phyloP scores from a whole-genome alignment of 495 filamentous ascomycete species.

The Thermochaetoides thermophila region DNA sequence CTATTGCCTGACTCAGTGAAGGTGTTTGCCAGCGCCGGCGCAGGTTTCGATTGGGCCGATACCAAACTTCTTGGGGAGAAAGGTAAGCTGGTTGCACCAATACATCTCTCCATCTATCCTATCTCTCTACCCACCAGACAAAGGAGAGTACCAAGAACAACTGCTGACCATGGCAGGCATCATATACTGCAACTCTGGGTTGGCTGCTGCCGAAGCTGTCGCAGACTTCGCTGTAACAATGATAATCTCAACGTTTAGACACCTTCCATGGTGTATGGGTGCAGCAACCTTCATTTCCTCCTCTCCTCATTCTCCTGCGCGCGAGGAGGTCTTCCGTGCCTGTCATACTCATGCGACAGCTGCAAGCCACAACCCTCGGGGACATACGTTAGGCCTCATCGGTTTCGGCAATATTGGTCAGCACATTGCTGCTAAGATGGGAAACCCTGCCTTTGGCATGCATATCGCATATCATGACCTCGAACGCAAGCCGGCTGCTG shows the following conservation, averaged over 20 bases:
- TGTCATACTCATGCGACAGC: conserved; percentile 44
- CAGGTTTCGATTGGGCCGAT: conserved; percentile 69
- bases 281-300: conserved; percentile 30
- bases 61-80: conserved; percentile 48
- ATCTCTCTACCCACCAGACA: neutral
- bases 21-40: conserved; percentile 58
- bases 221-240: conserved; percentile 49
- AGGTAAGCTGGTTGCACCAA: too few relatives aligned
- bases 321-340: conserved; percentile 26
- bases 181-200: conserved; percentile 56
- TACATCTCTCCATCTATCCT: neutral
- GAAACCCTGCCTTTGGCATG: conserved; percentile 45
- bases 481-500: conserved; percentile 33
- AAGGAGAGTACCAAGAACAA: neutral
- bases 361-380: conserved; percentile 42
- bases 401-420: conserved; percentile 58
- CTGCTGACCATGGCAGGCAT: conserved; percentile 31
- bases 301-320: neutral
- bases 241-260: conserved; percentile 50
- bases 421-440: conserved; percentile 48
- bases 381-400: conserved; percentile 43
- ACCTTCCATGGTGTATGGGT: conserved; percentile 44
- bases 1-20: conserved; percentile 49
- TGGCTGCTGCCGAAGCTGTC: conserved; percentile 53
- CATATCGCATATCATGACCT: conserved; percentile 54